phyloP scores from a whole-genome alignment of 2,329 filamentous ascomycete species.

The Xylaria sp. region DNA sequence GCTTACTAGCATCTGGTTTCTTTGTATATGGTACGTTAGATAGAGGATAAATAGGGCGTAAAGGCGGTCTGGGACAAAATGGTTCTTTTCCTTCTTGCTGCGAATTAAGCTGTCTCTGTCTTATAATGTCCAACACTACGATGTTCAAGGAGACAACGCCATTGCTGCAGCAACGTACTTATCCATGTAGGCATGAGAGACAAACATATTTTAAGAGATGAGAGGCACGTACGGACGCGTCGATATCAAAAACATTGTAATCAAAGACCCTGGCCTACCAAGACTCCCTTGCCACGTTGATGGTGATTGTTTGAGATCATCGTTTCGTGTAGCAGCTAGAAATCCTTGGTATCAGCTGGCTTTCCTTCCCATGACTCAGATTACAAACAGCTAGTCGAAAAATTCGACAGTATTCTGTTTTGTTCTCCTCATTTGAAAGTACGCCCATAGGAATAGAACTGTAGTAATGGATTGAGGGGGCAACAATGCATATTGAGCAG shows the following conservation, averaged over 20 bases:
- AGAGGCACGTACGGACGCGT: too few relatives aligned
- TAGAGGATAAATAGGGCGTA: neutral
- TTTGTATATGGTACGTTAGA: neutral
- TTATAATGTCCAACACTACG: neutral
- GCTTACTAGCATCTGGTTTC: neutral
- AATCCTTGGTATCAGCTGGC: neutral
- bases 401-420: constrained; percentile 1
- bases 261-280: too few relatives aligned
- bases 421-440: neutral
- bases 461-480: neutral
- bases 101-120: neutral
- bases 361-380: neutral
- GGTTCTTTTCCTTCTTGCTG: neutral
- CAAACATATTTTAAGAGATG: too few relatives aligned
- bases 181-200: too few relatives aligned
- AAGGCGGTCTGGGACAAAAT: neutral
- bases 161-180: neutral
- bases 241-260: too few relatives aligned
- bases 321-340: neutral
- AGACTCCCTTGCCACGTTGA: too few relatives aligned
- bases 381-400: neutral
- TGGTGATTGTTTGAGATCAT: neutral
- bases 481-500: neutral
- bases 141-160: neutral
- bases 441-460: neutral